phyloP scores from a whole-genome alignment of 148 eudicot species.

The Polygonum aviculare region DNA sequence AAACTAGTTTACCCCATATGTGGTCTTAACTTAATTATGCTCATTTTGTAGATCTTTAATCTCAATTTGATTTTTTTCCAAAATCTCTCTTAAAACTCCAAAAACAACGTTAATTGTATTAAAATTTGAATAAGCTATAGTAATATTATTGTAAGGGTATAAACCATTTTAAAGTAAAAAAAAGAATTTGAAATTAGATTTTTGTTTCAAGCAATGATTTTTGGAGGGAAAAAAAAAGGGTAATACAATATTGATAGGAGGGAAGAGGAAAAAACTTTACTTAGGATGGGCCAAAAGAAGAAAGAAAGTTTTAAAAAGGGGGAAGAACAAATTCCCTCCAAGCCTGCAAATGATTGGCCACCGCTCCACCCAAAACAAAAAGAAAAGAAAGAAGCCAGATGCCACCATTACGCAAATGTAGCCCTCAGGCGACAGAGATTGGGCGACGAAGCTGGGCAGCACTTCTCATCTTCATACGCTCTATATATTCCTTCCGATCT shows the following conservation, averaged over 20 bases:
- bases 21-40: too few relatives aligned
- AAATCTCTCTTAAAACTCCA: too few relatives aligned
- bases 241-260: neutral
- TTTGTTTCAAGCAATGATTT: too few relatives aligned
- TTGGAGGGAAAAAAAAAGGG: neutral
- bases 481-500: neutral
- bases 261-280: neutral
- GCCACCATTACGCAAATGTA: neutral
- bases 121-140: too few relatives aligned
- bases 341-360: neutral
- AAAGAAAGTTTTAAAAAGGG: neutral
- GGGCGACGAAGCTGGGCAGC: neutral
- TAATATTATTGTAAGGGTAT: too few relatives aligned
- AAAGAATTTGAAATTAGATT: too few relatives aligned
- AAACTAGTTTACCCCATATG: too few relatives aligned
- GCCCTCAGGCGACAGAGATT: neutral
- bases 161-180: too few relatives aligned
- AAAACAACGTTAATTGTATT: too few relatives aligned
- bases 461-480: neutral
- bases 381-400: neutral
- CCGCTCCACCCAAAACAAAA: neutral
- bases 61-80: too few relatives aligned
- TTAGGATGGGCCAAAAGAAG: neutral
- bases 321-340: conserved; percentile 2
- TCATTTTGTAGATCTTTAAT: too few relatives aligned